Evolutionary conservation across 306 rosid species (phyloP), one percentile per base, ranked within the genome.

Genomic region (Crotalaria pallida): DNA sequence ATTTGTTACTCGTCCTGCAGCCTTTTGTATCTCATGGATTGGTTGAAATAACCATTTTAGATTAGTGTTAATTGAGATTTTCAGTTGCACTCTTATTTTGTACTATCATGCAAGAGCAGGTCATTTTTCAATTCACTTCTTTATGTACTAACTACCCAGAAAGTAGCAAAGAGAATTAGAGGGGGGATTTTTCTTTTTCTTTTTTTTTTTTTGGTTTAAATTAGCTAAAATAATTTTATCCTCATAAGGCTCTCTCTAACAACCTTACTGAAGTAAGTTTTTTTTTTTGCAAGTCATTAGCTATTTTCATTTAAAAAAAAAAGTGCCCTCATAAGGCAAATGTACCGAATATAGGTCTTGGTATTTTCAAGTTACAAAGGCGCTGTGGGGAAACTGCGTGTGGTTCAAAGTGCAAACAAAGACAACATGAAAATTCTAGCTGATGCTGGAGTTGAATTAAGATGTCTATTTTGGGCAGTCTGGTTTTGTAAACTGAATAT

Each of bases 1-100:
- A 21, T 76, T 11, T 77, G 53, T 63, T 53, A 43, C 59, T 36
- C 11, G 22, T 52, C 36, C 15, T 70, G 81, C n/a, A 18, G 59
- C 52, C 55, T 29, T 61, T 52, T 52, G 58, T 55, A 70, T 53
- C 38, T 53, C 66, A 16, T 29, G 72, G 26, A 26, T 26, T 2
- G 23, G 72, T 55, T 53, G 45, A 56, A 64, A 56, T 64, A 5
- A 34, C 17, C 55, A 10, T 13, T 16, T 22, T 49, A 36, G 8
- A 36, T 36, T 36, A 36, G 43, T 9, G 43, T 6, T 36, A 12
- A 36, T 8, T 36, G 43, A 33, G 38, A 36, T 0, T 36, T 36
- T 36, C 43, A 36, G 9, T 36, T 6, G 7, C 38, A 33, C 9
- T 33, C 38, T 33, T 40, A 12, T 43, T 2, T 13, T 40, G 13